Conservation (phyloP, 2,329 filamentous ascomycete genomes). For the Exophiala bonariae region DNA sequence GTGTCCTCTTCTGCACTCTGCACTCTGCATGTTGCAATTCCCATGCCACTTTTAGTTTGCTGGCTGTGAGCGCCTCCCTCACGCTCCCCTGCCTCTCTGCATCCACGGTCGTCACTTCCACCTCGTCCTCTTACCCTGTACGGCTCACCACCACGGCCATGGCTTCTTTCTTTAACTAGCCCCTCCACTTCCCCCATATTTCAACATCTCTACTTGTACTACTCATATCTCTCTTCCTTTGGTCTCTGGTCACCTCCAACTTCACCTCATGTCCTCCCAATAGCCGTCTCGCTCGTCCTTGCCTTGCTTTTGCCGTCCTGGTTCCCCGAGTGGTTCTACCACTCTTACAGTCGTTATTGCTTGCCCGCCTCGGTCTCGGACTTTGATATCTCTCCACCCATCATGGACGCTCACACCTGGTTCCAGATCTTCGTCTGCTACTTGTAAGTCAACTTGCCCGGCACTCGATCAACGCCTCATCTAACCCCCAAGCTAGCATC, state of each 20-base stretch:
- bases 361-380: constrained; percentile 5
- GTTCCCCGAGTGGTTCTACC: constrained; percentile 22
- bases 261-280: constrained; percentile 20
- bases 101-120: not conserved
- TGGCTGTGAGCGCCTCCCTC: no score
- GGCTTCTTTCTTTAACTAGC: not conserved
- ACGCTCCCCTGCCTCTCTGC: not conserved
- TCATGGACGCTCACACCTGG: constrained; percentile 17
- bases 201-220: constrained; percentile 23
- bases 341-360: constrained; percentile 30
- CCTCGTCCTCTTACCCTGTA: not conserved
- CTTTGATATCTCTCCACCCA: not conserved
- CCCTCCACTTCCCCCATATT: constrained; percentile 23
- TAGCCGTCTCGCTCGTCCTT: constrained; percentile 21
- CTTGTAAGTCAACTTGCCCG: constrained; percentile 35
- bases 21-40: no score
- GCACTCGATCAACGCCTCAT: not conserved
- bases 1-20: no score
- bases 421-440: constrained; percentile 38
- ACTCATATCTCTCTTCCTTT: constrained; percentile 15
- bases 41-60: no score
- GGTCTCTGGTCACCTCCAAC: constrained; percentile 22
- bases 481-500: constrained; percentile 36
- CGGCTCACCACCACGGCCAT: not conserved
- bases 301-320: constrained; percentile 10